Evolutionary conservation across 768 basidiomycete species (phyloP), one percentile per base, ranked within the genome.

Genomic region (Tylopilus sp.): DNA sequence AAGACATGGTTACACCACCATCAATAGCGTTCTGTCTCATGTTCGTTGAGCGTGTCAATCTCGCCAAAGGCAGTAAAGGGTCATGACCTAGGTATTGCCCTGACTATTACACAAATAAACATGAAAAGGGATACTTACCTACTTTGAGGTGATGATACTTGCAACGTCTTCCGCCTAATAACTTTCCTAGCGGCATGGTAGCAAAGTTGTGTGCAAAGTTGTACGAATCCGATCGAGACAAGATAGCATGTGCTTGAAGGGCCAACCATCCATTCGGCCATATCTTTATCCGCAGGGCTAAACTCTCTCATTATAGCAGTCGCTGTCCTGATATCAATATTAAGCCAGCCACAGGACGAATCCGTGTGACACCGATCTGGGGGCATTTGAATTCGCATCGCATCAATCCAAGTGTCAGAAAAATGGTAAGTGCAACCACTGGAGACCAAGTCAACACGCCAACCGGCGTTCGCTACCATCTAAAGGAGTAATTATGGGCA

Each of bases 381-480:
- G 76, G 3, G 73, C 71, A 49, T 78, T 76, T 1, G 71, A 62
- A 45, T 76, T 76, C 4, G 74, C 26, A 42, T 28, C 5, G 7
- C 22, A 11, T 55, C 25, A 41, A 30, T 25, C 19, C 7, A 36
- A 19, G 14, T 1, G 2, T 3, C 25, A 25, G 33, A 41, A 22
- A 22, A 10, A 7, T 19, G 14, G 11, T 2, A 1, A 37, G 13
- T 24, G n/a, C 25, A 1, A 33, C 49, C 37, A 61, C 61, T 55
- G 21, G 50, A 40, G 16, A 45, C 12, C 10, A 61, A 25, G 11
- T 11, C 3, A 55, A 0, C 2, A 4, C 0, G 16, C 16, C 34
- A 5, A 64, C 65, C 66, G 1, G 67, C 66, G 13, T 67, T 67
- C 22, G 64, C 67, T 6, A 67, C 48, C 67, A 67, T 69, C 67